Base-by-base conservation (phyloP, 108 stramenopile genomes). In the Bacterosira constricta region DNA sequence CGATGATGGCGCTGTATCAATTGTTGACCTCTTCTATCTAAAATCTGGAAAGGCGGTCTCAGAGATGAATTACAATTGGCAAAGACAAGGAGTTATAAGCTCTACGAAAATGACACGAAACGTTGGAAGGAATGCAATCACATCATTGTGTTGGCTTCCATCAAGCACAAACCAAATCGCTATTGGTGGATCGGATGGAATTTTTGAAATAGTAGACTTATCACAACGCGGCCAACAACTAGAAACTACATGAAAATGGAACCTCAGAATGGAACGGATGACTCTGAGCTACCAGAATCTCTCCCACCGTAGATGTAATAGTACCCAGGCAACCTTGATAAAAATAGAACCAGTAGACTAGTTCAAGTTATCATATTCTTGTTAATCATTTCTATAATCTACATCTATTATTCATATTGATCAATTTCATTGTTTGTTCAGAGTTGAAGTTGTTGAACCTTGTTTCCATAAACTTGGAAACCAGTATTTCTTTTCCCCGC, bases 51-150 rank as follows among this genome's bases (percentile, higher is more conserved):
- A 69, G 39, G 77, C 86, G 12, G 86, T 88, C 23, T 85, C 82
- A 42, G 89, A 90, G 57, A 90, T 86, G 85, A 85, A 85, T 56
- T 90, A 90, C 74, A 90, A 83, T 42, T 90, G 86, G 86, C 86
- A 90, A 71, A 75, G 86, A 37, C 88, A 90, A 55, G 85, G 85
- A 7, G 34, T 90, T 30, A 86, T 86, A 15, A 83, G 86, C 57
- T 85, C 77, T 35, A 90, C 86, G 27, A 86, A 90, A 67, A 84
- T 90, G 54, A 83, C 84, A 56, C 31, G 86, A 53, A 87, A 87
- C 57, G 68, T 50, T 21, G 85, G 78, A 41, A 71, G 75, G 37
- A 84, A 90, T 55, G 46, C 76, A 47, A 86, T 90, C 62, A 78
- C 69, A 35, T 49, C 76, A 21, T 72, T 86, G 29, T 64, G 85